Conservation (phyloP, 1,284 basidiomycete genomes). For the Tausonia pullulans region DNA sequence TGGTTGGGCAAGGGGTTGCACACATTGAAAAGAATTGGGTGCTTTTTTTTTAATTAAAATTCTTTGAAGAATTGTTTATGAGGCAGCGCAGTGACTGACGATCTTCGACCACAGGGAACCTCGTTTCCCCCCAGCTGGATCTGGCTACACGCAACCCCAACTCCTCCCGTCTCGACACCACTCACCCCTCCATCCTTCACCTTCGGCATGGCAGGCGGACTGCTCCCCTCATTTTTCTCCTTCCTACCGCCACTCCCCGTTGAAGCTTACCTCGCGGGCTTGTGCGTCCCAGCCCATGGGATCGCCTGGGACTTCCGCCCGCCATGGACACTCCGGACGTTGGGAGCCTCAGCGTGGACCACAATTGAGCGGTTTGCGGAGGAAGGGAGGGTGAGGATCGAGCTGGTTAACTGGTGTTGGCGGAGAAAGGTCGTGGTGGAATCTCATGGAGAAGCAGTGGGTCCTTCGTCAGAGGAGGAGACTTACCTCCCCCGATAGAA, state of each 20-base stretch:
- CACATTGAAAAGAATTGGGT: conserved; percentile 10
- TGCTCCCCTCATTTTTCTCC: neutral
- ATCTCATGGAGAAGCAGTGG: neutral
- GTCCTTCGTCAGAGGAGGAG: neutral
- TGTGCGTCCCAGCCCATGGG: neutral
- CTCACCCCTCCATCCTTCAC: neutral
- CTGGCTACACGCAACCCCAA: neutral
- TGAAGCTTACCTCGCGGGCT: conserved; percentile 3
- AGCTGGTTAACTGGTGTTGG: neutral
- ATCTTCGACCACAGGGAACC: neutral
- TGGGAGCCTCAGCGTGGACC: neutral
- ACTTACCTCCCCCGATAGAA: neutral
- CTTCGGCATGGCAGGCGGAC: conserved; percentile 3
- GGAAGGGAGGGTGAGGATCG: neutral
- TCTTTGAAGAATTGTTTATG: neutral
- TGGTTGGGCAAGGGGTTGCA: neutral
- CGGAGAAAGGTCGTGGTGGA: neutral
- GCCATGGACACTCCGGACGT: neutral
- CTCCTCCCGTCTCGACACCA: neutral
- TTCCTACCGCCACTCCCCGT: neutral
- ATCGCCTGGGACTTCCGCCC: conserved; percentile 7
- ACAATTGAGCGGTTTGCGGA: neutral
- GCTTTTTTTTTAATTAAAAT: neutral
- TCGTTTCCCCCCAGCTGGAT: conserved; percentile 7
- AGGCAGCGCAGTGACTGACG: neutral